phyloP scores from a whole-genome alignment of 2,329 filamentous ascomycete species.

The Diplodia intermedia region DNA sequence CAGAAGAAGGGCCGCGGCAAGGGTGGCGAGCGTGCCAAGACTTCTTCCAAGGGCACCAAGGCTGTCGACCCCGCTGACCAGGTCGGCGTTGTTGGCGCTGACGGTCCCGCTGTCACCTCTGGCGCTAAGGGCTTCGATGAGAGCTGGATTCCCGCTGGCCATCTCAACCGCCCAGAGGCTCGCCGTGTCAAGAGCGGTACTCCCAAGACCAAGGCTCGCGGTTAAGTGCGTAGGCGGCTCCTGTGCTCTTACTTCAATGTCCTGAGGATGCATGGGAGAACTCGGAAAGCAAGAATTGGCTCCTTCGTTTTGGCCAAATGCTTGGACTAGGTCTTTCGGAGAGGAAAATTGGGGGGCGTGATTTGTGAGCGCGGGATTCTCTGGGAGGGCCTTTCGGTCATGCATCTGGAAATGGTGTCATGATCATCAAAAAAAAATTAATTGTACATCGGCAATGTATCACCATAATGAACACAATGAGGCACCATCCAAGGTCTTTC shows the following conservation, averaged over 20 bases:
- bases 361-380: neutral
- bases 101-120: slow-evolving; percentile 72
- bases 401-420: slow-evolving; percentile 15
- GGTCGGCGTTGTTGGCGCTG: slow-evolving; percentile 70
- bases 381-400: neutral
- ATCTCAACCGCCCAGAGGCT: slow-evolving; percentile 84
- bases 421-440: slow-evolving; percentile 7
- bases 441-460: slow-evolving; percentile 23
- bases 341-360: neutral
- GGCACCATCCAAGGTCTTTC: neutral
- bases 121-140: slow-evolving; percentile 82
- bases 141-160: slow-evolving; percentile 90
- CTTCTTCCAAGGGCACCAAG: slow-evolving; percentile 68
- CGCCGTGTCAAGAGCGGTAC: slow-evolving; percentile 63
- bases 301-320: slow-evolving; percentile 6
- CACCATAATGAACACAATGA: slow-evolving; percentile 10
- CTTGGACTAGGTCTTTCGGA: slow-evolving; percentile 9
- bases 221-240: neutral
- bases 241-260: neutral
- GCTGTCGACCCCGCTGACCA: slow-evolving; percentile 63
- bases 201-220: slow-evolving; percentile 46
- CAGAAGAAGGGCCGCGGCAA: slow-evolving; percentile 71
- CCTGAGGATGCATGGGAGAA: neutral
- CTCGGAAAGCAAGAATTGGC: neutral
- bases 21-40: slow-evolving; percentile 70